These are phyloP conservation scores for Salix suchowensis DNA, from an alignment of 345 rosid species.

Conservation along the genomic window DNA sequence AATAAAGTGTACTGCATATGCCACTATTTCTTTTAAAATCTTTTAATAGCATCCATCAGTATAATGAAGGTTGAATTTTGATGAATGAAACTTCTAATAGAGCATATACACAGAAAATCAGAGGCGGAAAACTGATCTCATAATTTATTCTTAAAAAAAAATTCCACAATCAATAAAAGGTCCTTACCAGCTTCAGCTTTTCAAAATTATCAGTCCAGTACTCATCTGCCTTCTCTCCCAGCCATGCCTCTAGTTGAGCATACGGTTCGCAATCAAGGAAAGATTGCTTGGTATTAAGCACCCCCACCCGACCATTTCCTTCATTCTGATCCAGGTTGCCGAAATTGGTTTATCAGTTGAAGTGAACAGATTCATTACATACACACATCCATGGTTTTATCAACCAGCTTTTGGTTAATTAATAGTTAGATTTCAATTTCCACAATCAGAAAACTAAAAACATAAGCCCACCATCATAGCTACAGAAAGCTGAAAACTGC, in stretches of 20 bases:
- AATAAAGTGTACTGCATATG: background rate
- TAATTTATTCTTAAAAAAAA: background rate
- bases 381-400: too few relatives aligned
- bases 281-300: constrained; percentile 32
- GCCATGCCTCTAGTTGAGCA: constrained; percentile 30
- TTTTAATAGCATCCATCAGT: background rate
- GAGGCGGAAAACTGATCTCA: background rate
- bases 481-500: too few relatives aligned
- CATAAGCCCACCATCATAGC: too few relatives aligned
- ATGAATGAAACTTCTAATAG: background rate
- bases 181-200: constrained; percentile 18
- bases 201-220: constrained; percentile 30
- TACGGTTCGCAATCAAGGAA: constrained; percentile 35
- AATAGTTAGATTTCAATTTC: too few relatives aligned
- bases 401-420: too few relatives aligned
- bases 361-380: too few relatives aligned
- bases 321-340: constrained; percentile 8
- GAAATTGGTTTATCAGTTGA: too few relatives aligned
- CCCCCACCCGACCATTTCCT: constrained; percentile 25
- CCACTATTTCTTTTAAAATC: background rate
- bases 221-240: constrained; percentile 25
- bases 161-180: background rate
- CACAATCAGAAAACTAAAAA: too few relatives aligned
- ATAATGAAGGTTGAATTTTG: background rate
- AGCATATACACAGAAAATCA: background rate